Evolutionary conservation across 805 yeast species (phyloP), one percentile per base, ranked within the genome.

Genomic region (Barnettozyma vustinii): DNA sequence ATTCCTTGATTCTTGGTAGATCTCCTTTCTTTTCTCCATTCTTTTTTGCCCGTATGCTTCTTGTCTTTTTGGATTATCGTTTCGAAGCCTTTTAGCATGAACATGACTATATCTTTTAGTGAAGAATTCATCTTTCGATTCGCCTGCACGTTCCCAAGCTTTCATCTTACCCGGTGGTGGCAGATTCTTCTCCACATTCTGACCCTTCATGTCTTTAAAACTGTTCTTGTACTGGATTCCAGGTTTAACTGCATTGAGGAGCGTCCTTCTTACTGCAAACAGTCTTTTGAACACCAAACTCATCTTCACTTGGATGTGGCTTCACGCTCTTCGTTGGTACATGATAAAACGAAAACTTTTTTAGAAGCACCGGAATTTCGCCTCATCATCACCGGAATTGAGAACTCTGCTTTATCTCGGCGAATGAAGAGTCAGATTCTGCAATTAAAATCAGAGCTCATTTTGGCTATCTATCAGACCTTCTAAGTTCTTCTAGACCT

Each of bases 141-240:
- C 76, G 18, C 83, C 82, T 46, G 70, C 78, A 51, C 64, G 63
- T 57, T 81, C 84, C 92, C 92, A 85, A 0, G 89, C 85, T 57
- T 84, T 85, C 32, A 55, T 52, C 39, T 64, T 58, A 13, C 59
- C 60, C 18, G 66, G 52, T 1, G 49, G 39, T 8, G 80, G 79
- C 58, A 79, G 67, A 53, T 72, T 74, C 52, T 60, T 73, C 16
- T 76, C 78, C 47, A 80, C 67, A 3, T 47, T 50, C 47, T 51
- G 56, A 18, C 9, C 33, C 18, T 27, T 15, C 27, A 18, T 36
- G 6, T 25, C 8, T 25, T 35, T 36, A 9, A 16, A 4, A 16
- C 39, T 32, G 21, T 36, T 46, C 1, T 50, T 47, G 3, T 33
- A 12, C 10, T 42, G 44, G 15, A 58, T 49, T 9, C 58, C 59